Evolutionary conservation across 208 protist genomes (phyloP).

Genomic region (Crithidia sp.): DNA sequence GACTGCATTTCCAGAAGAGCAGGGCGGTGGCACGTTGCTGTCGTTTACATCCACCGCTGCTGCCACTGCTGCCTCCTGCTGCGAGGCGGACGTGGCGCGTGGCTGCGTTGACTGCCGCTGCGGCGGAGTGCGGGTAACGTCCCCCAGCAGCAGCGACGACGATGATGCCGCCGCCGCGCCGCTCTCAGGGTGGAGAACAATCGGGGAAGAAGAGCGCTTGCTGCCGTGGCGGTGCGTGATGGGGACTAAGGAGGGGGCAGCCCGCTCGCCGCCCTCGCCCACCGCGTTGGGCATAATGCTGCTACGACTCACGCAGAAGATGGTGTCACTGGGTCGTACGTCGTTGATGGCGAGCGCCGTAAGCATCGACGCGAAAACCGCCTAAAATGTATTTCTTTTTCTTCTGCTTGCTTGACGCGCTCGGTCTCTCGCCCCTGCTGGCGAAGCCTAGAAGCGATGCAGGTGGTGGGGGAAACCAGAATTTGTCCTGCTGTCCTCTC

Average conservation of each 20-base stretch:
- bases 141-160: background rate
- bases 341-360: slow-evolving; percentile 3
- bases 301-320: background rate
- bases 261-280: slow-evolving; percentile 3
- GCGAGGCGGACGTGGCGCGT: background rate
- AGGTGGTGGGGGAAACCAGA: too few species aligned
- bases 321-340: background rate
- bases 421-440: too few species aligned
- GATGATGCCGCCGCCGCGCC: background rate
- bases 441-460: too few species aligned
- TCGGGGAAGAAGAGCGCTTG: slow-evolving; percentile 5
- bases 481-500: too few species aligned
- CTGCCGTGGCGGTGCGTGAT: slow-evolving; percentile 2
- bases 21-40: too few species aligned
- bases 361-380: slow-evolving; percentile 7
- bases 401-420: too few species aligned
- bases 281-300: background rate
- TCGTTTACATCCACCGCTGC: too few species aligned
- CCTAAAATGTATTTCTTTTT: too few species aligned
- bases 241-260: background rate
- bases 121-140: slow-evolving; percentile 3
- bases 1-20: too few species aligned
- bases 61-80: too few species aligned
- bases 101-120: slow-evolving; percentile 19
- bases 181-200: background rate